Evolutionary conservation across 2,329 filamentous ascomycete genomes (phyloP).

Genomic region (Aschersonia sp.): DNA sequence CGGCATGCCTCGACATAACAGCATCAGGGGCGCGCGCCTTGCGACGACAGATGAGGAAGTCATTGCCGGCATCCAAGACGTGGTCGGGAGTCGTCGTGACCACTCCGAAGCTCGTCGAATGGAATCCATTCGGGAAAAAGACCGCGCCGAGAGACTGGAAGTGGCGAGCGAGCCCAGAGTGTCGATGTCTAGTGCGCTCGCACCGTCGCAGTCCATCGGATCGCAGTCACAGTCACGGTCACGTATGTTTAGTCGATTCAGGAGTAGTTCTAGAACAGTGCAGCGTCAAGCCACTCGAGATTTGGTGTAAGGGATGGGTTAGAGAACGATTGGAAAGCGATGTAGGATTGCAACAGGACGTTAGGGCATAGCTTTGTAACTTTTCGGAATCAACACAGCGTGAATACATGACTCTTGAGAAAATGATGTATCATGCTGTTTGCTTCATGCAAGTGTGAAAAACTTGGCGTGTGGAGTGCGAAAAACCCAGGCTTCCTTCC

Average conservation of each 20-base stretch:
- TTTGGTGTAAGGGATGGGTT: neutral
- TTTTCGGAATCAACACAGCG: too few relatives aligned
- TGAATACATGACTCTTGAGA: neutral
- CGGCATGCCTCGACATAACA: slow-evolving; percentile 6
- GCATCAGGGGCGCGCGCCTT: slow-evolving; percentile 4
- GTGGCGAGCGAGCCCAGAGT: slow-evolving; percentile 11
- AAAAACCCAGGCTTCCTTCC: too few relatives aligned
- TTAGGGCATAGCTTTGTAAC: too few relatives aligned
- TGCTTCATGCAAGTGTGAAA: too few relatives aligned
- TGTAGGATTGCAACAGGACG: too few relatives aligned
- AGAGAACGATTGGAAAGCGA: too few relatives aligned
- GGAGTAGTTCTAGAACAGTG: slow-evolving; percentile 14
- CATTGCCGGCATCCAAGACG: slow-evolving; percentile 28
- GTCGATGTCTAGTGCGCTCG: slow-evolving; percentile 12
- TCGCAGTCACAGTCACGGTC: slow-evolving; percentile 13
- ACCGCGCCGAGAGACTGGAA: slow-evolving; percentile 14
- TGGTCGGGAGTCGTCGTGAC: slow-evolving; percentile 28
- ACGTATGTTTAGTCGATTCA: slow-evolving; percentile 14
- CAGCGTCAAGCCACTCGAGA: slow-evolving; percentile 5
- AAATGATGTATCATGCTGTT: too few relatives aligned
- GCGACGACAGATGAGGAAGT: slow-evolving; percentile 15
- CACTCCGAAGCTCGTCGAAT: slow-evolving; percentile 19
- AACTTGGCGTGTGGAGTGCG: too few relatives aligned
- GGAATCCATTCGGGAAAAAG: slow-evolving; percentile 23
- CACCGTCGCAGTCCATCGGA: slow-evolving; percentile 9